Percentiles rank a stretch among this genome's conserved stretches.
Evolutionary conservation across 1,139 yeast genomes (phyloP).

Genomic region (Blastobotrys capitulatus): DNA sequence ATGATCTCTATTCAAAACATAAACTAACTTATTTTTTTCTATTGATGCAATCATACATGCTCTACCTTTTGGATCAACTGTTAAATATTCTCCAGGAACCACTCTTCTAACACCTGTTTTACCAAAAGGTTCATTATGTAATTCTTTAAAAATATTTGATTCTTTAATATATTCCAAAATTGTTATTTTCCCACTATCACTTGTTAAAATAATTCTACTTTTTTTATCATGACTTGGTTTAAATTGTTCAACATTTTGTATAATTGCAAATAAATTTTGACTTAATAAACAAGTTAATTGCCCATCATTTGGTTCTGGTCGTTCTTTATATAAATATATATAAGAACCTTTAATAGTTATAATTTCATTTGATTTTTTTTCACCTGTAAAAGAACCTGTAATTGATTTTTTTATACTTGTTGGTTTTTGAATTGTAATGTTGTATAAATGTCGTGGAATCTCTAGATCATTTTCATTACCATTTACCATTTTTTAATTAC

Average conservation of each 20-base stretch:
- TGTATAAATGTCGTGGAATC: constrained; percentile 55
- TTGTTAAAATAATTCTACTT: constrained; percentile 61
- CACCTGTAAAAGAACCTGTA: constrained; percentile 64
- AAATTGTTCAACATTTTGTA: constrained; percentile 50
- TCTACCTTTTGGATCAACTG: constrained; percentile 67
- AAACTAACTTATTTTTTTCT: constrained; percentile 67
- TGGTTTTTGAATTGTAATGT: constrained; percentile 59
- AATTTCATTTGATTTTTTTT: constrained; percentile 50
- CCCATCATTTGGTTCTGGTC: constrained; percentile 49
- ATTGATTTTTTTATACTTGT: constrained; percentile 49
- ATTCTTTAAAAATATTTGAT: constrained; percentile 41
- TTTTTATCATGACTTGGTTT: constrained; percentile 47
- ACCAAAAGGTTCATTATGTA: constrained; percentile 62
- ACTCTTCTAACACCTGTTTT: constrained; percentile 72
- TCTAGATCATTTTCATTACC: too few species aligned
- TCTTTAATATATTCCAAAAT: constrained; percentile 47
- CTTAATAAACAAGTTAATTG: constrained; percentile 40
- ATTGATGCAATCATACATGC: constrained; percentile 67
- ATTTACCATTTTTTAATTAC: too few species aligned
- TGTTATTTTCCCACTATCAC: constrained; percentile 75
- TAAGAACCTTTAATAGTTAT: constrained; percentile 51
- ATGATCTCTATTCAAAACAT: constrained; percentile 47
- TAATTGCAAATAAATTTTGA: constrained; percentile 53
- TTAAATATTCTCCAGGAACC: constrained; percentile 72
- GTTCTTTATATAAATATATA: constrained; percentile 48